Conservation (phyloP, 1,139 yeast genomes). For the Taphrina populina region DNA sequence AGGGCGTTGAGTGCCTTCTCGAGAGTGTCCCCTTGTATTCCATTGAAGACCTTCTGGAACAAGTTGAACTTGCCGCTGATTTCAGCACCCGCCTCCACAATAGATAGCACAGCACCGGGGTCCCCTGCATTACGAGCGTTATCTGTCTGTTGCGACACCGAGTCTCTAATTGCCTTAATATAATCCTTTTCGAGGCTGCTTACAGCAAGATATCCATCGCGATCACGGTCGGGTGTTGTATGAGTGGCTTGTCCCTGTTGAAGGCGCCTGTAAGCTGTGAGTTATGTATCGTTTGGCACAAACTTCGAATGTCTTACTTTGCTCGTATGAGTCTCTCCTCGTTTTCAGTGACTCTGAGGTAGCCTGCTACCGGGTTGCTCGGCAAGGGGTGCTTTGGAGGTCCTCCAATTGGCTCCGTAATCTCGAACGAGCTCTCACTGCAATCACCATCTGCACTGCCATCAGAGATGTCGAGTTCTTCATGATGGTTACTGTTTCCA, state of each 20-base stretch:
- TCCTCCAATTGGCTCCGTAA: slow-evolving; percentile 4
- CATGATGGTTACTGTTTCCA: neutral
- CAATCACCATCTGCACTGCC: slow-evolving; percentile 17
- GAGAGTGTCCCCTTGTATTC: slow-evolving; percentile 16
- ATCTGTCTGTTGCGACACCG: slow-evolving; percentile 7
- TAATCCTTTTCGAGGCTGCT: slow-evolving; percentile 21
- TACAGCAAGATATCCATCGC: slow-evolving; percentile 29
- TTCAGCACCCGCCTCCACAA: slow-evolving; percentile 17
- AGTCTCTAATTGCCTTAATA: slow-evolving; percentile 22
- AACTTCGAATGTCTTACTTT: neutral
- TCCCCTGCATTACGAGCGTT: too few relatives aligned
- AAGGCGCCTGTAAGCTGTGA: slow-evolving; percentile 1
- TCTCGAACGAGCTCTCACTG: slow-evolving; percentile 24
- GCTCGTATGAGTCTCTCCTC: slow-evolving; percentile 22
- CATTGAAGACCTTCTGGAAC: slow-evolving; percentile 23
- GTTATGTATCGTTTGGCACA: neutral
- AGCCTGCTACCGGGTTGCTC: slow-evolving; percentile 14
- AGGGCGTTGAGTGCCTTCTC: slow-evolving; percentile 7
- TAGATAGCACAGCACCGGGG: slow-evolving; percentile 1
- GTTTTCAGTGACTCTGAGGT: slow-evolving; percentile 15
- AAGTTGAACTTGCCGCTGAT: slow-evolving; percentile 29
- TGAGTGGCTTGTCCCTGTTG: slow-evolving; percentile 21
- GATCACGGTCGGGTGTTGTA: slow-evolving; percentile 27
- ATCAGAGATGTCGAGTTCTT: slow-evolving; percentile 5
- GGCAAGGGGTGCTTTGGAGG: slow-evolving; percentile 13